Conservation (phyloP, 495 filamentous ascomycete genomes). For the Tuber microsphaerosporum region DNA sequence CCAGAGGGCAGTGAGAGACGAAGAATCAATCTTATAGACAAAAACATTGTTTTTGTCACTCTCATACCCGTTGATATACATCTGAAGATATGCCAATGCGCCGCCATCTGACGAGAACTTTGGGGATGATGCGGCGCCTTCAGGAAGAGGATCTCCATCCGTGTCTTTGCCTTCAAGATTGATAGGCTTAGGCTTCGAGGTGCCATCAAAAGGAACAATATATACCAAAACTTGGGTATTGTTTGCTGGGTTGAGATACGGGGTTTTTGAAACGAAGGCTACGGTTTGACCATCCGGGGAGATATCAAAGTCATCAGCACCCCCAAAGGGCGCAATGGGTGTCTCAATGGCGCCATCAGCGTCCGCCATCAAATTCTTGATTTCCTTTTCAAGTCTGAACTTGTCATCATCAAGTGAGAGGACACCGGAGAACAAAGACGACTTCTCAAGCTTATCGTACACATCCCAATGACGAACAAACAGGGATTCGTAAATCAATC, state of each 20-base stretch:
- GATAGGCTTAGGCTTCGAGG: slow-evolving; percentile 34
- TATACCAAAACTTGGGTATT: slow-evolving; percentile 77
- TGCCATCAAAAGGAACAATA: slow-evolving; percentile 52
- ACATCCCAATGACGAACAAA: slow-evolving; percentile 74
- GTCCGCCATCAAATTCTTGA: slow-evolving; percentile 55
- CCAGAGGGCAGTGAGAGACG: slow-evolving; percentile 45
- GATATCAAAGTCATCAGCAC: slow-evolving; percentile 54
- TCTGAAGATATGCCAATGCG: slow-evolving; percentile 70
- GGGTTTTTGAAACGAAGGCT: slow-evolving; percentile 81
- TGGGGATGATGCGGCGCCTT: slow-evolving; percentile 70
- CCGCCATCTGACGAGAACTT: slow-evolving; percentile 68
- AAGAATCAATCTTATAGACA: slow-evolving; percentile 24
- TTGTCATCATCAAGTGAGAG: slow-evolving; percentile 50
- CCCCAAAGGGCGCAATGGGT: slow-evolving; percentile 55
- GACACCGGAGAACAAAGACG: slow-evolving; percentile 64
- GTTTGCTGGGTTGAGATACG: slow-evolving; percentile 63
- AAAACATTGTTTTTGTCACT: slow-evolving; percentile 77
- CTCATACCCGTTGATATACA: slow-evolving; percentile 78
- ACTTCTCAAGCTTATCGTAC: slow-evolving; percentile 61
- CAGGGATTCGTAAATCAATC: slow-evolving; percentile 60
- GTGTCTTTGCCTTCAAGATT: slow-evolving; percentile 51
- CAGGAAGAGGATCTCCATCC: slow-evolving; percentile 42
- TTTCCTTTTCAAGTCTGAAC: slow-evolving; percentile 44
- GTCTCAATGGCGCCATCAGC: slow-evolving; percentile 51
- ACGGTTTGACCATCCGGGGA: slow-evolving; percentile 49